These are phyloP conservation scores for Platismatia glauca DNA, from an alignment of 495 filamentous ascomycete species.

Conservation along the genomic window DNA sequence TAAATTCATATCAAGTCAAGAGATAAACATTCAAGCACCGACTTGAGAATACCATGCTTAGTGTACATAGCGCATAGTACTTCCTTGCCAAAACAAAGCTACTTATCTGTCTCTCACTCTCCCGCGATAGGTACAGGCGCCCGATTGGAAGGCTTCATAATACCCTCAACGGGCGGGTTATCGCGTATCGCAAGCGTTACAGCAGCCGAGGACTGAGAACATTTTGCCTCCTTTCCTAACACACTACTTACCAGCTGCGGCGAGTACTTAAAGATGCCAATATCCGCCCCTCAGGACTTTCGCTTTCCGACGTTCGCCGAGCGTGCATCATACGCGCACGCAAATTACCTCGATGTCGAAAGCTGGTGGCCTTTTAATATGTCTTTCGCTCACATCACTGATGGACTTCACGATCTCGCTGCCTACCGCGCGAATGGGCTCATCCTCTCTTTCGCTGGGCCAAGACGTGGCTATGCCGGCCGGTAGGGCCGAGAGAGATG, in stretches of 20 bases:
- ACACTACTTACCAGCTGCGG: not conserved
- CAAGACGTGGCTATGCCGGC: not conserved
- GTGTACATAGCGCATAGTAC: too few species aligned
- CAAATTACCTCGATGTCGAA: not conserved
- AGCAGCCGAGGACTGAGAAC: not conserved
- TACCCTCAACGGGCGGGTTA: not conserved
- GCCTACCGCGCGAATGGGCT: not conserved
- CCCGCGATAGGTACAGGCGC: not conserved
- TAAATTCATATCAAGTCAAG: too few species aligned
- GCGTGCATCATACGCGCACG: not conserved
- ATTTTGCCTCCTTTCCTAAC: not conserved
- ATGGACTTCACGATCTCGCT: not conserved
- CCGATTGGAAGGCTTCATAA: not conserved
- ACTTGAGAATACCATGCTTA: too few species aligned
- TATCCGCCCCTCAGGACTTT: not conserved
- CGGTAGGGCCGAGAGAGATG: not conserved
- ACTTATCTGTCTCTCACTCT: not conserved
- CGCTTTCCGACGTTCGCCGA: not conserved
- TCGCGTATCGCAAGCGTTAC: not conserved
- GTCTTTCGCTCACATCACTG: not conserved
- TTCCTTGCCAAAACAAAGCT: too few species aligned
- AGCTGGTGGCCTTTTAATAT: not conserved
- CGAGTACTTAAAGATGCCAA: not conserved
- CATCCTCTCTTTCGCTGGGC: not conserved
- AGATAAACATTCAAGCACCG: too few species aligned